Evolutionary conservation across 345 rosid genomes (phyloP).

Genomic region (Eucalyptus leucophloia): DNA sequence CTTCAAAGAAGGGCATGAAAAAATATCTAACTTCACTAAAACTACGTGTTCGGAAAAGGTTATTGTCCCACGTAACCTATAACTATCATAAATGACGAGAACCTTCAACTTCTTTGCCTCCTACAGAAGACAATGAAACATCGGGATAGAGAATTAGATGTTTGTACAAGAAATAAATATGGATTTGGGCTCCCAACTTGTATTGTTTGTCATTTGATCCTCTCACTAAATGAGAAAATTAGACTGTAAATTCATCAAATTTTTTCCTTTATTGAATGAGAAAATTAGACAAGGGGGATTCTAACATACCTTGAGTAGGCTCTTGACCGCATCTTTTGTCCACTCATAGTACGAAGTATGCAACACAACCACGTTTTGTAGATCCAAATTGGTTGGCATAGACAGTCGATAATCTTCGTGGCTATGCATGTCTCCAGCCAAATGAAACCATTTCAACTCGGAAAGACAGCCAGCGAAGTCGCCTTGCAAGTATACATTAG

Average conservation of each 20-base stretch:
- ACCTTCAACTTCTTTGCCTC: accelerated
- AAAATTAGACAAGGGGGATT: no score
- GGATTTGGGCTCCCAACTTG: not conserved
- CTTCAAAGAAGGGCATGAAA: accelerated
- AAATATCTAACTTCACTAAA: not conserved
- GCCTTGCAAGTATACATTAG: accelerated
- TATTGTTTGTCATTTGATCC: not conserved
- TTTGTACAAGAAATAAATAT: accelerated
- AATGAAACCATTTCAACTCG: no score
- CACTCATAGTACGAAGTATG: no score
- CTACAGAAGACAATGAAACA: not conserved
- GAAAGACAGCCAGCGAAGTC: no score
- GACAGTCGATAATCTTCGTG: accelerated
- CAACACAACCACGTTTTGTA: no score
- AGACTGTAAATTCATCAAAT: no score
- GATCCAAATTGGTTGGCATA: no score
- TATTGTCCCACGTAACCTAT: accelerated
- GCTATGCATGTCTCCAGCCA: no score
- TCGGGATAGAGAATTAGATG: not conserved
- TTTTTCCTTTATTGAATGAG: no score
- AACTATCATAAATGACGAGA: not conserved
- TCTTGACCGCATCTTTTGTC: accelerated
- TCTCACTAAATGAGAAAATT: no score
- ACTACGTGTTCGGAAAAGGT: not conserved
- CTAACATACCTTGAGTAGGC: no score